Percentiles rank a stretch among this genome's conserved stretches.
Evolutionary conservation across 2,329 filamentous ascomycete genomes (phyloP).

Genomic region (Talaromyces amestolkiae): DNA sequence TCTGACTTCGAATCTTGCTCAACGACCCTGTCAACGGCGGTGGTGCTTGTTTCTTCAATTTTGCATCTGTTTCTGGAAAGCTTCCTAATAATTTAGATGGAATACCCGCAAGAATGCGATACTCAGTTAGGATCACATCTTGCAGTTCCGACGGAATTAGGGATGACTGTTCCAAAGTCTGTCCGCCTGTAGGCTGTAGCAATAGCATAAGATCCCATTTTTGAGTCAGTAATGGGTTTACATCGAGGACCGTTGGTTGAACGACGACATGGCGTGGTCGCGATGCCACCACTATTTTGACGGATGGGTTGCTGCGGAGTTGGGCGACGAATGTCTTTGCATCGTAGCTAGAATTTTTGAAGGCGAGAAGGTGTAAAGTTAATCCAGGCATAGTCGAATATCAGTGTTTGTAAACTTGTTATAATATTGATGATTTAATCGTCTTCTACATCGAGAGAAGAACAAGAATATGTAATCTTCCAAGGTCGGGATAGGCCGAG

Average conservation of each 20-base stretch:
- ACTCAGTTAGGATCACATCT: constrained; percentile 28
- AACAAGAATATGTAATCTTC: no score
- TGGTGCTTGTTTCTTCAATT: constrained; percentile 23
- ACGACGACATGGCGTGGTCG: constrained; percentile 39
- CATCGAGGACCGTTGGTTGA: constrained; percentile 34
- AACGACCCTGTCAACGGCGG: constrained; percentile 31
- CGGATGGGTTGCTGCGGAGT: constrained; percentile 26
- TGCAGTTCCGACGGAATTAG: constrained; percentile 25
- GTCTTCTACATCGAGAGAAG: no score
- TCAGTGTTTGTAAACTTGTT: neutral
- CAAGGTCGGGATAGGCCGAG: neutral
- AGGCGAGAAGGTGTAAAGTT: constrained; percentile 36
- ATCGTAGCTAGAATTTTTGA: constrained; percentile 25
- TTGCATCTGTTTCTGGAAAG: constrained; percentile 27
- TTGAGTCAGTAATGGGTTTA: constrained; percentile 26
- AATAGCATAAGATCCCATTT: constrained; percentile 40
- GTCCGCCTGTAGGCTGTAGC: constrained; percentile 20
- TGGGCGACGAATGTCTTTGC: constrained; percentile 29
- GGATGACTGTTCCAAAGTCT: neutral
- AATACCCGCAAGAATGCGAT: constrained; percentile 34
- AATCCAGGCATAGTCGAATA: constrained; percentile 32
- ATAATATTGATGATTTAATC: no score
- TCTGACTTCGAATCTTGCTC: constrained; percentile 25
- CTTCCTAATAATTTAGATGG: constrained; percentile 36
- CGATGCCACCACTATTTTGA: constrained; percentile 35